These are phyloP conservation scores for Panaeolus cyanescens DNA, from an alignment of 768 basidiomycete species.

Conservation along the genomic window DNA sequence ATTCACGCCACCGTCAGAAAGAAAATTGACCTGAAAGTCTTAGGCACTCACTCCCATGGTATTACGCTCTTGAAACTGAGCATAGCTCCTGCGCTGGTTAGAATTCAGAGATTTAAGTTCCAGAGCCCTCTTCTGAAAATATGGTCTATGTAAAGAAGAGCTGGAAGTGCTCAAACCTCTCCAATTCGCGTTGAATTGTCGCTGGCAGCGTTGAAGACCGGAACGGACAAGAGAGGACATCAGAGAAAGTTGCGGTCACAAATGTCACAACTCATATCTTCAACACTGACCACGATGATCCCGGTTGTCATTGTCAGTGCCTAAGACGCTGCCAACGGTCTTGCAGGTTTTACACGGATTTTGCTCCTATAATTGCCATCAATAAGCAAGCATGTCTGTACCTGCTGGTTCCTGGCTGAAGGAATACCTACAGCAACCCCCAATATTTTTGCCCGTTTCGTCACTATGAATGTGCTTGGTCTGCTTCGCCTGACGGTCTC, in stretches of 20 bases:
- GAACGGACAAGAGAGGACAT: conserved; percentile 18
- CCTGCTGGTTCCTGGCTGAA: neutral
- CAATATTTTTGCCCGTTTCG: neutral
- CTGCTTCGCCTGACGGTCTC: too few species aligned
- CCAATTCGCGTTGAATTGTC: conserved; percentile 6
- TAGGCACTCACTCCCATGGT: conserved; percentile 33
- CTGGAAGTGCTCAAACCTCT: conserved; percentile 10
- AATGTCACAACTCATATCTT: neutral
- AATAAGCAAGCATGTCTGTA: neutral
- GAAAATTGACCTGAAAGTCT: neutral
- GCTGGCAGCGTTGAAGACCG: neutral
- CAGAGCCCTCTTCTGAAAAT: neutral
- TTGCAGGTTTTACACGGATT: neutral
- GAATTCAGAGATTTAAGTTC: neutral
- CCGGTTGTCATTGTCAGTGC: neutral
- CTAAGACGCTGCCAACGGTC: neutral
- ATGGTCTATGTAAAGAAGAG: neutral
- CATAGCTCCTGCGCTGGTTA: conserved; percentile 23
- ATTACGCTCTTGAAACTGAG: conserved; percentile 32
- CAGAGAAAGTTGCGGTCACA: neutral
- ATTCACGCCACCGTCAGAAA: neutral
- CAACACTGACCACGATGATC: neutral
- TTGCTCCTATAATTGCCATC: neutral
- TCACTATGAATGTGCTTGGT: too few species aligned
- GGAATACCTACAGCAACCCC: neutral